Evolutionary conservation across 2,329 filamentous ascomycete species (phyloP).

Genomic region (Dactylonectria estremocensis): DNA sequence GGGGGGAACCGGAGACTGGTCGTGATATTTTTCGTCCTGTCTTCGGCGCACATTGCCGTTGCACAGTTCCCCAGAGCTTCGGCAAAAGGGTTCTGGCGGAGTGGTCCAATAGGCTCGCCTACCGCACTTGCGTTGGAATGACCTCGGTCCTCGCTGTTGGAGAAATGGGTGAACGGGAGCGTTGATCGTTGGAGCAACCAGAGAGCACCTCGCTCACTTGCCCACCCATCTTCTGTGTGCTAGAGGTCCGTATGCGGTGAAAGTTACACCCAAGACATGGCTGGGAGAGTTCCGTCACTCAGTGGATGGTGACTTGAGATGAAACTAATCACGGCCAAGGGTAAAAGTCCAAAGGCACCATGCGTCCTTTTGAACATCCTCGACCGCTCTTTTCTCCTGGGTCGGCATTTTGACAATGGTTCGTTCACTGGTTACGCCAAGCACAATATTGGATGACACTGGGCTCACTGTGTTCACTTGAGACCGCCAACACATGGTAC

Average conservation of each 20-base stretch:
- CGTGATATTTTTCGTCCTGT: not conserved
- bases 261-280: too few relatives aligned
- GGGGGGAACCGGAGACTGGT: not conserved
- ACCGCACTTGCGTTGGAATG: constrained; percentile 7
- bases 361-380: too few relatives aligned
- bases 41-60: not conserved
- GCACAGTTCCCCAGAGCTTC: not conserved
- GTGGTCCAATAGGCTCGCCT: not conserved
- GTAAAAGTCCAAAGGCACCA: too few relatives aligned
- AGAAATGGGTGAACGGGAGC: not conserved
- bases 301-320: too few relatives aligned
- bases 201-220: not conserved
- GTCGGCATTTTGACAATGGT: too few relatives aligned
- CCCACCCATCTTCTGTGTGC: not conserved
- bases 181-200: not conserved
- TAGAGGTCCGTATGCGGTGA: not conserved
- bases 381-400: too few relatives aligned
- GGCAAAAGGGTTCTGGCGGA: not conserved
- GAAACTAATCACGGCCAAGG: too few relatives aligned
- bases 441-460: too few relatives aligned
- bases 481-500: too few relatives aligned
- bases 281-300: too few relatives aligned
- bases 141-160: constrained; percentile 12
- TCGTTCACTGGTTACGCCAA: too few relatives aligned
- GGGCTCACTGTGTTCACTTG: too few relatives aligned